phyloP scores from a whole-genome alignment of 73 alveolate genomes.

The Paramecium tetraurelia region DNA sequence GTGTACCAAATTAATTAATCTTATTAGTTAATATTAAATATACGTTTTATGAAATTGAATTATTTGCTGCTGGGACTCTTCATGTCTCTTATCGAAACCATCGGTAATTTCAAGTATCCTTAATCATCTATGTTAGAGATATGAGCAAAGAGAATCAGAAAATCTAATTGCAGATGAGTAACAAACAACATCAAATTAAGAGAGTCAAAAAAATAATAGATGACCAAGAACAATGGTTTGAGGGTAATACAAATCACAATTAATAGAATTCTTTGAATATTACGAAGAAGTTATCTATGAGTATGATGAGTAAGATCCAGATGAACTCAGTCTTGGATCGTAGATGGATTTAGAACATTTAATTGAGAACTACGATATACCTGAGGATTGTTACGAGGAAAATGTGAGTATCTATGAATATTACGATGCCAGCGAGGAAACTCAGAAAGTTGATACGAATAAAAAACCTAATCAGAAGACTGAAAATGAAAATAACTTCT shows the following conservation, averaged over 20 bases:
- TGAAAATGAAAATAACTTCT: background rate
- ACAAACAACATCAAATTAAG: background rate
- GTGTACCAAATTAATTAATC: background rate
- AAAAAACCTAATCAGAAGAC: background rate
- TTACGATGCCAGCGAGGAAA: background rate
- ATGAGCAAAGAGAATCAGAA: background rate
- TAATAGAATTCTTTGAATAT: background rate
- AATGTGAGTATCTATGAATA: background rate
- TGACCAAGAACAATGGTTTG: background rate
- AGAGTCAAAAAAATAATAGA: background rate
- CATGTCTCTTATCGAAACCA: background rate
- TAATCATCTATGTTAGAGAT: background rate
- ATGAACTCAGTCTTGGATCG: background rate
- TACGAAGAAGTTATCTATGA: background rate
- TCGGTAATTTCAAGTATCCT: background rate
- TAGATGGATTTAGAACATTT: conserved; percentile 5
- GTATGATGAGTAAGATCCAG: background rate
- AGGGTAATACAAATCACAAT: background rate
- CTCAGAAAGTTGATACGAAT: background rate
- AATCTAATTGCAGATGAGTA: background rate
- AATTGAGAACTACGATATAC: background rate
- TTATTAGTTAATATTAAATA: background rate
- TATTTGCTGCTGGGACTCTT: background rate
- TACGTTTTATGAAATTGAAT: background rate
- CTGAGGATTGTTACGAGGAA: conserved; percentile 1